These are phyloP conservation scores for Aspergillus funiculosus DNA, from an alignment of 495 filamentous ascomycete species.

Conservation along the genomic window DNA sequence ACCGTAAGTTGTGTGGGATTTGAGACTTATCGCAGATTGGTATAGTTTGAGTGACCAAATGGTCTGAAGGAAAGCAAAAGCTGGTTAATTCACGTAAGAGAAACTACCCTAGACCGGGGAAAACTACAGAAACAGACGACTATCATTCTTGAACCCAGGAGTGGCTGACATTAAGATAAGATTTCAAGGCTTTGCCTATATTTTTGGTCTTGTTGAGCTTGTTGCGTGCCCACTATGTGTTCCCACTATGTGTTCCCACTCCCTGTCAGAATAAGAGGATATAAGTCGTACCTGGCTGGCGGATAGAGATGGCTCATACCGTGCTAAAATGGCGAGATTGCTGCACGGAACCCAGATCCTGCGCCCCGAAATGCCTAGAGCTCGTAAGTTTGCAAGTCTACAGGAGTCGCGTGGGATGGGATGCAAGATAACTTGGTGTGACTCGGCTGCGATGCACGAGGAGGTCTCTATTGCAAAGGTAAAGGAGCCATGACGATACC, in stretches of 20 bases:
- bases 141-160: too few relatives aligned
- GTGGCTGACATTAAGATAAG: conserved; percentile 12
- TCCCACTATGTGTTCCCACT: not conserved
- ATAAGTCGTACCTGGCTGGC: not conserved
- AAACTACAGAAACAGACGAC: too few relatives aligned
- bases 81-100: too few relatives aligned
- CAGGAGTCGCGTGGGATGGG: conserved; percentile 4
- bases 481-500: too few relatives aligned
- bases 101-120: too few relatives aligned
- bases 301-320: conserved; percentile 8
- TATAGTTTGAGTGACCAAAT: too few relatives aligned
- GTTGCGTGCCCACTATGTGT: not conserved
- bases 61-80: too few relatives aligned
- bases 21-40: too few relatives aligned
- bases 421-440: not conserved
- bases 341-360: not conserved
- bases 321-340: conserved; percentile 12
- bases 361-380: not conserved
- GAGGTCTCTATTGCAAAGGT: too few relatives aligned
- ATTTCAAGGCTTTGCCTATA: too few relatives aligned
- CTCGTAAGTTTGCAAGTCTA: not conserved
- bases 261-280: conserved; percentile 2
- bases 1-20: too few relatives aligned
- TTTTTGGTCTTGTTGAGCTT: too few relatives aligned
- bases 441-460: not conserved